A percentile compares a stretch with the other conserved stretches of the same genome.
Evolutionary conservation across 2,329 filamentous ascomycete genomes (phyloP).

Genomic region (Trichoderma pleuroti): DNA sequence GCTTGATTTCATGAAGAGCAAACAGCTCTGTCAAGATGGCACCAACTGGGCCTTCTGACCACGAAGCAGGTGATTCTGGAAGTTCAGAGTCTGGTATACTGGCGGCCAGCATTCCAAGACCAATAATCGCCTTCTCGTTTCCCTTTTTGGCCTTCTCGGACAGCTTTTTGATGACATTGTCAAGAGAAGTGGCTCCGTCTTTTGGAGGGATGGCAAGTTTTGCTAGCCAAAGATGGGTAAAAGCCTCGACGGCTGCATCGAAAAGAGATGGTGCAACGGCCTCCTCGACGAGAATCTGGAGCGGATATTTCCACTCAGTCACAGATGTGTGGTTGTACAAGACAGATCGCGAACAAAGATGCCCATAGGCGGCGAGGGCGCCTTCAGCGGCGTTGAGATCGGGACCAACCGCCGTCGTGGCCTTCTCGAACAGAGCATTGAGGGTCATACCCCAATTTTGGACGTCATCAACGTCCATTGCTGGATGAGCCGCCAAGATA

Average conservation of each 20-base stretch:
- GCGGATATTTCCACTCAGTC: slow-evolving; percentile 29
- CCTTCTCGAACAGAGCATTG: slow-evolving; percentile 42
- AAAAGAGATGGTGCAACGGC: slow-evolving; percentile 36
- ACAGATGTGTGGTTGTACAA: slow-evolving; percentile 40
- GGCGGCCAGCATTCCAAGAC: slow-evolving; percentile 70
- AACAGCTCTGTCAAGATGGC: slow-evolving; percentile 67
- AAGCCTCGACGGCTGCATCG: slow-evolving; percentile 44
- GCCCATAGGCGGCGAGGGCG: slow-evolving; percentile 42
- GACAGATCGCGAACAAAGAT: slow-evolving; percentile 42
- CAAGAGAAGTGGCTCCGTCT: slow-evolving; percentile 31
- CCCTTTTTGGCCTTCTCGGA: slow-evolving; percentile 70
- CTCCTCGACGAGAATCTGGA: slow-evolving; percentile 32
- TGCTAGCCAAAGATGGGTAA: slow-evolving; percentile 47
- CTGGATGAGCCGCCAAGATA: slow-evolving; percentile 67
- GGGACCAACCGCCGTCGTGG: slow-evolving; percentile 41
- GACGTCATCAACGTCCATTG: slow-evolving; percentile 36
- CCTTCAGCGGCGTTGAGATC: slow-evolving; percentile 47
- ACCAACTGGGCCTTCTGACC: slow-evolving; percentile 42
- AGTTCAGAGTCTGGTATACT: slow-evolving; percentile 33
- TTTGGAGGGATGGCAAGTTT: slow-evolving; percentile 37
- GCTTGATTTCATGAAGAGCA: slow-evolving; percentile 75
- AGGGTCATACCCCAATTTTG: slow-evolving; percentile 32
- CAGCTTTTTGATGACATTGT: slow-evolving; percentile 58
- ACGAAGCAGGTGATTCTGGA: slow-evolving; percentile 13
- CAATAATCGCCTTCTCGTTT: slow-evolving; percentile 76